Evolutionary conservation across 805 yeast genomes (phyloP).

Genomic region (Metschnikowia colocasiae): DNA sequence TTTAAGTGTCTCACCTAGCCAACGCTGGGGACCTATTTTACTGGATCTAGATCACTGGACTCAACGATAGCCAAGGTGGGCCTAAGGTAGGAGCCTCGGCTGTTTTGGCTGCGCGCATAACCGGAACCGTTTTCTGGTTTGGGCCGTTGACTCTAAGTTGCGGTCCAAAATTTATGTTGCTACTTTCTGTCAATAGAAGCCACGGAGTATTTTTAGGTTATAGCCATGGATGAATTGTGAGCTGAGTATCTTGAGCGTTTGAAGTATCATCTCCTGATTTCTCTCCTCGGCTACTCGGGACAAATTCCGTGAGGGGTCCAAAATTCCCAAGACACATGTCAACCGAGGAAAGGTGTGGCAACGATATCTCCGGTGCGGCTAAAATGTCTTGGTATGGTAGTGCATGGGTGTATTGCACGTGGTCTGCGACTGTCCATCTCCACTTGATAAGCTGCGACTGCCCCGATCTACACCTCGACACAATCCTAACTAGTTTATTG

Average conservation of each 20-base stretch:
- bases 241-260: background rate
- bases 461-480: background rate
- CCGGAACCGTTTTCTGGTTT: background rate
- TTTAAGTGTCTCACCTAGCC: background rate
- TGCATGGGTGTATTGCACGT: background rate
- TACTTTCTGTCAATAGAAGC: background rate
- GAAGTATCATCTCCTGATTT: background rate
- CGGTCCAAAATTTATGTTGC: background rate
- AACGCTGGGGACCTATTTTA: too few relatives aligned
- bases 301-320: background rate
- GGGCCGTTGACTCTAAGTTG: background rate
- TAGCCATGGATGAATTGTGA: background rate
- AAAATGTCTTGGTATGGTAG: background rate
- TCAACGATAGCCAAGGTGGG: background rate
- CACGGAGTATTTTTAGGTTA: background rate
- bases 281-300: background rate
- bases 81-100: background rate
- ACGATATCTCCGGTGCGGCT: constrained; percentile 4
- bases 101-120: background rate
- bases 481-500: too few relatives aligned
- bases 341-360: background rate
- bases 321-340: background rate
- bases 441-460: background rate
- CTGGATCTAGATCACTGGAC: background rate
- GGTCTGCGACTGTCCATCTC: background rate